Conservation (phyloP, 805 yeast species). For the Zygosaccharomyces siamensis region DNA sequence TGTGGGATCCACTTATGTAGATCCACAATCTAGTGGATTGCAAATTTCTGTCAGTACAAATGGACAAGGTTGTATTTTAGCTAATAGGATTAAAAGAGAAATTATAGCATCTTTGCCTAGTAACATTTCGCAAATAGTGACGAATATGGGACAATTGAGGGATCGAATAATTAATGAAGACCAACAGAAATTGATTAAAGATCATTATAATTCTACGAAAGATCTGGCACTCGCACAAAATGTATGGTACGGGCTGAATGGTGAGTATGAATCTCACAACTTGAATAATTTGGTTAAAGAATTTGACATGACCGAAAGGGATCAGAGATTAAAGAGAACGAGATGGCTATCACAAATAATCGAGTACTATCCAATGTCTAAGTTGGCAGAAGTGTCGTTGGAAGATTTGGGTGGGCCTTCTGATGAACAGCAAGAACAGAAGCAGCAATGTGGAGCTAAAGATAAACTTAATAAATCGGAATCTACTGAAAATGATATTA, state of each 20-base stretch:
- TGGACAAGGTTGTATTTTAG: slow-evolving; percentile 86
- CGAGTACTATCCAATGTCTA: slow-evolving; percentile 77
- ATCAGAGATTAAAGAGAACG: slow-evolving; percentile 53
- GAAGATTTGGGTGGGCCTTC: slow-evolving; percentile 30
- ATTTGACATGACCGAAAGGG: slow-evolving; percentile 48
- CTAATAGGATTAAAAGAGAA: slow-evolving; percentile 74
- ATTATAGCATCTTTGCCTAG: slow-evolving; percentile 59
- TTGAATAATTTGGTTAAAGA: slow-evolving; percentile 62
- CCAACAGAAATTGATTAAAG: slow-evolving; percentile 26
- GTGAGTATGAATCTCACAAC: slow-evolving; percentile 57
- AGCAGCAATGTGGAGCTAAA: neutral
- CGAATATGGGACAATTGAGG: slow-evolving; percentile 64
- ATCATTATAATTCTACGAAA: slow-evolving; percentile 17
- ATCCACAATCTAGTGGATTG: slow-evolving; percentile 55
- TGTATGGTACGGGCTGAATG: slow-evolving; percentile 45
- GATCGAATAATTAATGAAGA: slow-evolving; percentile 51
- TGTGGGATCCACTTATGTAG: slow-evolving; percentile 60
- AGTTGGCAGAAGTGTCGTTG: slow-evolving; percentile 55
- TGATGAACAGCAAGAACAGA: neutral
- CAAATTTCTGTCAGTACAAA: slow-evolving; percentile 80
- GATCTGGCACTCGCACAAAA: slow-evolving; percentile 16
- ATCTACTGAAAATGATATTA: neutral
- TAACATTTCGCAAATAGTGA: slow-evolving; percentile 64
- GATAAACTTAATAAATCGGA: neutral
- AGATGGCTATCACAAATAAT: slow-evolving; percentile 88